A percentile compares a stretch with the other conserved stretches of the same genome.
phyloP scores from a whole-genome alignment of 106 monocot genomes.

The Dendrobium officinale region DNA sequence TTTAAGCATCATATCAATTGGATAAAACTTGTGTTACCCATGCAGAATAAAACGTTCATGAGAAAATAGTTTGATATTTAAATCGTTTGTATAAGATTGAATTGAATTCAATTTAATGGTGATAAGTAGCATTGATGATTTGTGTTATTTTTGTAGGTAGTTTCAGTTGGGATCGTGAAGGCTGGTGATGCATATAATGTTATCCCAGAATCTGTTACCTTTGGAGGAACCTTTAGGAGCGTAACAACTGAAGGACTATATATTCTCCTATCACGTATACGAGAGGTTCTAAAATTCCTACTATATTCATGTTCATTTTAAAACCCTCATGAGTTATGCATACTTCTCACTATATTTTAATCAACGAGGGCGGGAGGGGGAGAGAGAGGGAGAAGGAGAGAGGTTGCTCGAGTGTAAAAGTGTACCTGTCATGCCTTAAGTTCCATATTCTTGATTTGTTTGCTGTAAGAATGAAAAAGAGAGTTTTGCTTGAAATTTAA shows the following conservation, averaged over 20 bases:
- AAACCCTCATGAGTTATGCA: neutral
- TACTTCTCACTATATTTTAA: neutral
- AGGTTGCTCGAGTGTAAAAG: too few species aligned
- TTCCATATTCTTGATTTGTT: too few species aligned
- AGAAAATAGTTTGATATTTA: neutral
- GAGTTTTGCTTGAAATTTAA: too few species aligned
- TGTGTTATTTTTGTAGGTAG: slow-evolving; percentile 30
- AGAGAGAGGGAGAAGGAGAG: too few species aligned
- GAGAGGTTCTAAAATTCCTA: slow-evolving; percentile 40
- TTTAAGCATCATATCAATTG: too few species aligned
- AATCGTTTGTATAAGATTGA: neutral
- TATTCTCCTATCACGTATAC: slow-evolving; percentile 45
- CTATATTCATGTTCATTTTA: neutral
- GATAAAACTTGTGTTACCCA: too few species aligned
- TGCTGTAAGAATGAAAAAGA: too few species aligned
- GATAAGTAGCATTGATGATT: neutral
- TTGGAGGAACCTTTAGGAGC: slow-evolving; percentile 79
- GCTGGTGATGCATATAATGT: slow-evolving; percentile 62
- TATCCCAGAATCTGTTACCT: slow-evolving; percentile 50
- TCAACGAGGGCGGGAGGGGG: neutral
- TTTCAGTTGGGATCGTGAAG: slow-evolving; percentile 45
- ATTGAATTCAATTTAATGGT: neutral
- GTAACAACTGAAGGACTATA: slow-evolving; percentile 46
- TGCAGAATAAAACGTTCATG: neutral
- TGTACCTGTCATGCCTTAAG: too few species aligned